Evolutionary conservation across 2,329 filamentous ascomycete genomes (phyloP).

Genomic region (Aureobasidium musti): DNA sequence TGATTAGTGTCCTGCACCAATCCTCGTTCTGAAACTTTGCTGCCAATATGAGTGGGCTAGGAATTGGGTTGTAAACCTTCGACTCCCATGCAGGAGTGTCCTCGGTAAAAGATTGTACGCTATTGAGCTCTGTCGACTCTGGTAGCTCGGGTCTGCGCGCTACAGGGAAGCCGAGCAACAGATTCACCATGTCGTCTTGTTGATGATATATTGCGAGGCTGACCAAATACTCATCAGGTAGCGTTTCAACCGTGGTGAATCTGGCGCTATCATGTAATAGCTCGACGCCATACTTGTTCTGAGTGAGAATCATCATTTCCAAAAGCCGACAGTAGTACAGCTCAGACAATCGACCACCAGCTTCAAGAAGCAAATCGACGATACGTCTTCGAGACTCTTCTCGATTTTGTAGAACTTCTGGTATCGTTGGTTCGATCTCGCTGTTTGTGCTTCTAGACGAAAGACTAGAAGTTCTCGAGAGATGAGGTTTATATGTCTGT

Average conservation of each 20-base stretch:
- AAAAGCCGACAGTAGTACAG: conserved; percentile 23
- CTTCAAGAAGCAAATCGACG: conserved; percentile 13
- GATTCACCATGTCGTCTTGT: conserved; percentile 16
- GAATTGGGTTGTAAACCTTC: conserved; percentile 18
- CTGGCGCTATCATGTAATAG: not conserved
- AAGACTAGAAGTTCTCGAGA: conserved; percentile 10
- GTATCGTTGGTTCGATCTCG: not conserved
- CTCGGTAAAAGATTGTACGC: not conserved
- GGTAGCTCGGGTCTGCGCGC: not conserved
- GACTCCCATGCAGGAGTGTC: not conserved
- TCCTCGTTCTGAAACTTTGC: conserved; percentile 10
- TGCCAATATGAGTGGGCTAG: conserved; percentile 22
- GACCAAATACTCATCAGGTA: conserved; percentile 18
- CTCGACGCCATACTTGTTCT: conserved; percentile 7
- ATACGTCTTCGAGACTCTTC: conserved; percentile 9
- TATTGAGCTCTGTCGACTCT: conserved; percentile 1
- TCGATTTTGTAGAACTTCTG: not conserved
- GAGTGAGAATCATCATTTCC: conserved; percentile 23
- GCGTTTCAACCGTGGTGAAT: not conserved
- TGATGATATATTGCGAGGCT: conserved; percentile 22
- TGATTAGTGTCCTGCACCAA: not conserved
- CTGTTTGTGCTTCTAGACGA: conserved; percentile 5
- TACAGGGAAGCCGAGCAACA: conserved; percentile 1
- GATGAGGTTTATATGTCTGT: not conserved
- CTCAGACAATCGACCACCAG: conserved; percentile 19